phyloP scores from a whole-genome alignment of 768 basidiomycete species.

The Amanita subjunquillea region DNA sequence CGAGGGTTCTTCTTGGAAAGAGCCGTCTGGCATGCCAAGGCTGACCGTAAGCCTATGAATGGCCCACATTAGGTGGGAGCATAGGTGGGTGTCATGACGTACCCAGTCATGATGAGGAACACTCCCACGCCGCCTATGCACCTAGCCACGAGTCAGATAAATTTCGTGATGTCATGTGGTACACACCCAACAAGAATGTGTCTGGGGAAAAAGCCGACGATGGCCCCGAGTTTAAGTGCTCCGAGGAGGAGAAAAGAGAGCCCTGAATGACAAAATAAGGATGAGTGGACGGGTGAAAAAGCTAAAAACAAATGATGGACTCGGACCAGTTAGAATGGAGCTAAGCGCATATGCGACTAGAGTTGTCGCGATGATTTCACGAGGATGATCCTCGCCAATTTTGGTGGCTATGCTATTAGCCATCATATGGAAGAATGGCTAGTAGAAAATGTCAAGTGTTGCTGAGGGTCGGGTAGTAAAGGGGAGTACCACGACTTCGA shows the following conservation, averaged over 20 bases:
- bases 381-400: slow-evolving; percentile 59
- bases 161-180: slow-evolving; percentile 4
- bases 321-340: slow-evolving; percentile 73
- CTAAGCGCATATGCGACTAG: slow-evolving; percentile 83
- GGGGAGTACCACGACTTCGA: slow-evolving; percentile 81
- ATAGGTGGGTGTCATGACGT: slow-evolving; percentile 10
- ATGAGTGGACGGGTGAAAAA: neutral
- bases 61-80: neutral
- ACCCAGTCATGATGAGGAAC: slow-evolving; percentile 89
- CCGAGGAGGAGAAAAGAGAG: slow-evolving; percentile 84
- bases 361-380: slow-evolving; percentile 83
- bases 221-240: slow-evolving; percentile 65
- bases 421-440: slow-evolving; percentile 96
- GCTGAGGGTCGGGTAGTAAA: neutral
- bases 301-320: neutral
- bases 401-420: slow-evolving; percentile 64
- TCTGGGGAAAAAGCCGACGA: slow-evolving; percentile 93
- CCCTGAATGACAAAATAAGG: slow-evolving; percentile 27
- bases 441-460: neutral
- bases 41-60: slow-evolving; percentile 65
- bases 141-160: slow-evolving; percentile 18
- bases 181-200: slow-evolving; percentile 91
- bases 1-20: slow-evolving; percentile 41
- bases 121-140: slow-evolving; percentile 95
- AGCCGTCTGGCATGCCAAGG: slow-evolving; percentile 71